phyloP scores from a whole-genome alignment of 1,284 basidiomycete genomes.

The Ceratorhiza oryzae-sativae region DNA sequence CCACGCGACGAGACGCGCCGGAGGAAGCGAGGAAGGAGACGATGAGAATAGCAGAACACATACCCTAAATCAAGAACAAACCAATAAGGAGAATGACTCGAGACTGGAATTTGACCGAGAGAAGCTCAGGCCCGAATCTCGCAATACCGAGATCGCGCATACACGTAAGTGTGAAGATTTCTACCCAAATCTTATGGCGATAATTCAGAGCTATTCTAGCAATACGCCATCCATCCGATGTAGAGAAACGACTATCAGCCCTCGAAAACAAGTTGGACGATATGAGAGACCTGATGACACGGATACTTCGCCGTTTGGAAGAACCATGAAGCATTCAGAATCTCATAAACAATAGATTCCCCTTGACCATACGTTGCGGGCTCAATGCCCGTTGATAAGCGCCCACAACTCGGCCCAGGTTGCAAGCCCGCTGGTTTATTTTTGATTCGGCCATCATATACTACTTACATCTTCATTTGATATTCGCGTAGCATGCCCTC shows the following conservation, averaged over 20 bases:
- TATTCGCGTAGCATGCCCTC: not conserved
- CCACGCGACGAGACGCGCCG: not conserved
- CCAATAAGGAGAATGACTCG: not conserved
- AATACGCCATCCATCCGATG: not conserved
- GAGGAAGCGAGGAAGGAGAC: not conserved
- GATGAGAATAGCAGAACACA: not conserved
- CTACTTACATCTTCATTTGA: not conserved
- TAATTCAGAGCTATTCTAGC: not conserved
- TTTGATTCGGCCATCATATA: not conserved
- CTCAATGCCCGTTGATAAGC: not conserved
- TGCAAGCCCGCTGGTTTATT: too few relatives aligned
- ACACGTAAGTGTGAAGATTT: not conserved
- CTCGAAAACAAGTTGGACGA: constrained; percentile 49
- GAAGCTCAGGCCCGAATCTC: not conserved
- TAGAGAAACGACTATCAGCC: constrained; percentile 47
- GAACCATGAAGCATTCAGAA: not conserved
- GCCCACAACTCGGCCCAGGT: not conserved
- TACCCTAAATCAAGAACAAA: not conserved
- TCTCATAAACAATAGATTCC: too few relatives aligned
- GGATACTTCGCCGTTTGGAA: constrained; percentile 16
- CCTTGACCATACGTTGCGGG: not conserved
- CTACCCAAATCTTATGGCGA: too few relatives aligned
- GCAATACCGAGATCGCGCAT: not conserved
- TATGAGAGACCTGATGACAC: constrained; percentile 47
- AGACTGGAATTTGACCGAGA: not conserved